These are phyloP conservation scores for Trypanosomatidae sp. DNA, from an alignment of 208 protist genomes.

Conservation along the genomic window DNA sequence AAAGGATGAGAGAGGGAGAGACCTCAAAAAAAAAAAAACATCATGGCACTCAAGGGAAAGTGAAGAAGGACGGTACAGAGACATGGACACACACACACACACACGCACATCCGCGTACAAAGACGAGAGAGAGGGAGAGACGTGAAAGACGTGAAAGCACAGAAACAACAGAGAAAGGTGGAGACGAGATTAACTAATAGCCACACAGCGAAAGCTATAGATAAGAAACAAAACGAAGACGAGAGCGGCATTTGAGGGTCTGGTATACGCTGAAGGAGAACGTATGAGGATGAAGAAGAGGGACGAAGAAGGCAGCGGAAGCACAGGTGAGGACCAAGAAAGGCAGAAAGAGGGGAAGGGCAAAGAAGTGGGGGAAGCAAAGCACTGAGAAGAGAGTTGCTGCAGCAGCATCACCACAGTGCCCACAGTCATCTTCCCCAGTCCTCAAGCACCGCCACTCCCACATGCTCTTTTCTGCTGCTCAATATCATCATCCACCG, in stretches of 20 bases:
- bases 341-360: background rate
- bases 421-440: background rate
- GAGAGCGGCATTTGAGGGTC: background rate
- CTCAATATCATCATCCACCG: background rate
- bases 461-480: background rate
- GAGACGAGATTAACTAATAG: background rate
- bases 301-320: constrained; percentile 1
- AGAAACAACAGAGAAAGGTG: background rate
- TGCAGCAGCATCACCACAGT: background rate
- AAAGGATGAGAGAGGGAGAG: background rate
- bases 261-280: background rate
- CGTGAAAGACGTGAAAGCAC: background rate
- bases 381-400: background rate
- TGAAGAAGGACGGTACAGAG: background rate
- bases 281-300: background rate
- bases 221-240: background rate
- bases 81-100: background rate
- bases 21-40: background rate
- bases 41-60: background rate
- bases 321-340: constrained; percentile 4
- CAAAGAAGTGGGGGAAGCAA: background rate
- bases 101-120: background rate
- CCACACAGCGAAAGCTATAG: background rate
- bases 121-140: background rate
- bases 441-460: background rate